These are phyloP conservation scores for Mortierella sp. DNA, from an alignment of 371 early-diverging fungal genomes.

Conservation along the genomic window DNA sequence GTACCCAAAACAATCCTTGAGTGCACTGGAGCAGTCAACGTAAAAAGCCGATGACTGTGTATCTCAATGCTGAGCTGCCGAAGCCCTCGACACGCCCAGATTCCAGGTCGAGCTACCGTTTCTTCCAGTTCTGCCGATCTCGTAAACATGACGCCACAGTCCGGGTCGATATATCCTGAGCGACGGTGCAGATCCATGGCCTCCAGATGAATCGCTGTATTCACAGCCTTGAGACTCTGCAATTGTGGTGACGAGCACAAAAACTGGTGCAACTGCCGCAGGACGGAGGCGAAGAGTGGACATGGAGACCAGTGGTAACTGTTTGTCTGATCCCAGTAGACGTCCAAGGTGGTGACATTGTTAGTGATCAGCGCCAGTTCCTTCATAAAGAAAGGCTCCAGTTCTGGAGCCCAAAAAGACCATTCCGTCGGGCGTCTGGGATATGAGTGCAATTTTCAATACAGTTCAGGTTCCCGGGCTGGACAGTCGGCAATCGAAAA, in stretches of 20 bases:
- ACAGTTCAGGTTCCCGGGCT: not conserved
- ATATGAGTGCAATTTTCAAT: not conserved
- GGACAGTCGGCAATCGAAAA: not conserved
- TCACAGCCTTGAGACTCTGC: not conserved
- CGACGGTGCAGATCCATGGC: constrained; percentile 1
- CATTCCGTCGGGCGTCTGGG: not conserved
- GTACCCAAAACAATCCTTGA: not conserved
- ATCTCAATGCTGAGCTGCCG: not conserved
- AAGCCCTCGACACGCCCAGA: not conserved
- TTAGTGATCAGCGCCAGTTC: not conserved
- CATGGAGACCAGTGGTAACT: not conserved
- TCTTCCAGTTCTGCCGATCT: not conserved
- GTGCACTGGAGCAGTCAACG: not conserved
- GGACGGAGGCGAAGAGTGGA: not conserved
- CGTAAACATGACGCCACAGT: not conserved
- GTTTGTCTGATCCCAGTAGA: not conserved
- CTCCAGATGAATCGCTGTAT: not conserved
- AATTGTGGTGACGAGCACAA: not conserved
- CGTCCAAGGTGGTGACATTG: not conserved
- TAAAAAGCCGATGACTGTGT: not conserved
- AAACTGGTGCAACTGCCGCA: not conserved
- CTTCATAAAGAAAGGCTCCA: not conserved
- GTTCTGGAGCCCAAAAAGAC: not conserved
- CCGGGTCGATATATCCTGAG: not conserved
- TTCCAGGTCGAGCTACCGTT: not conserved